Conservation (phyloP, 257 asterid species). For the Capsicum rhomboideum region DNA sequence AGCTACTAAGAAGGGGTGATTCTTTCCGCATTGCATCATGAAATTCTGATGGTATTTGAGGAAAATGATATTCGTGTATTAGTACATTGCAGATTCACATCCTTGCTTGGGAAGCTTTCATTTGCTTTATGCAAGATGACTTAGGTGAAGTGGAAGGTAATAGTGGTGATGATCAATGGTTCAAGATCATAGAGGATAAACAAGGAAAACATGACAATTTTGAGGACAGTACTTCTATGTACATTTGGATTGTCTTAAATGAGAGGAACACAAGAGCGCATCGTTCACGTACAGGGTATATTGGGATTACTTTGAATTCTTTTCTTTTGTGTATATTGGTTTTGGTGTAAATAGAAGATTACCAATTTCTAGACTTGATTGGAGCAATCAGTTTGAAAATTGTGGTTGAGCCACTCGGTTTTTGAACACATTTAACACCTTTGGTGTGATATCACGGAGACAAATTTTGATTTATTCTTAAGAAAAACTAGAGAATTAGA, state of each 20-base stretch:
- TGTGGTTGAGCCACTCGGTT: not conserved
- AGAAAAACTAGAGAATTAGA: not conserved
- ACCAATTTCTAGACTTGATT: not conserved
- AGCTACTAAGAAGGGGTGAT: not conserved
- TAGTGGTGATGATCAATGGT: not conserved
- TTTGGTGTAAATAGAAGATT: not conserved
- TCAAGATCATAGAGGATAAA: not conserved
- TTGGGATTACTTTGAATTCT: not conserved
- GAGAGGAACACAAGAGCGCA: not conserved
- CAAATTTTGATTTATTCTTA: not conserved
- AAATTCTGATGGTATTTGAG: not conserved
- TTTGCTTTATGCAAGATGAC: not conserved
- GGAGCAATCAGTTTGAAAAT: not conserved
- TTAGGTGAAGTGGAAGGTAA: not conserved
- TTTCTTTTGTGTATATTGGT: not conserved
- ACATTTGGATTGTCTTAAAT: not conserved
- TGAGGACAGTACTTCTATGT: not conserved
- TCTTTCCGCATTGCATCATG: not conserved
- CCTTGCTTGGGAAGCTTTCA: not conserved
- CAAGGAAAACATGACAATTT: not conserved
- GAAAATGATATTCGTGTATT: not conserved
- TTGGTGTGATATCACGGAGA: not conserved
- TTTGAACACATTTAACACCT: not conserved
- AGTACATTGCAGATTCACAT: not conserved
- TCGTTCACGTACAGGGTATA: not conserved